These are phyloP conservation scores for Penicillium taxi DNA, from an alignment of 495 filamentous ascomycete species.

Conservation along the genomic window DNA sequence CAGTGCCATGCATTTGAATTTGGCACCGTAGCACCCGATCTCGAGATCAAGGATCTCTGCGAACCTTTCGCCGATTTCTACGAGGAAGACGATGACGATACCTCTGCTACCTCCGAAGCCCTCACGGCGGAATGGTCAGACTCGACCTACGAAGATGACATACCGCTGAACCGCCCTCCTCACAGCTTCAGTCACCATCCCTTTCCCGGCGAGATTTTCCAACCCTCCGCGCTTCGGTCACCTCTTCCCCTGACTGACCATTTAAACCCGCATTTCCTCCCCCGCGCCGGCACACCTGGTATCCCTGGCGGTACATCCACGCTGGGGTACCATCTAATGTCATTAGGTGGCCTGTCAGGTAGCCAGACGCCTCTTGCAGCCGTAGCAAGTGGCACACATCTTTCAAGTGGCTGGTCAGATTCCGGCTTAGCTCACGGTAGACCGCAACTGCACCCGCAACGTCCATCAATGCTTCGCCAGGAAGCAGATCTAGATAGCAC, in stretches of 20 bases:
- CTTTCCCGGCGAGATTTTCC: slow-evolving; percentile 22
- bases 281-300: slow-evolving; percentile 61
- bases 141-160: slow-evolving; percentile 30
- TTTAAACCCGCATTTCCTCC: slow-evolving; percentile 54
- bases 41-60: slow-evolving; percentile 93
- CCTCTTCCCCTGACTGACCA: slow-evolving; percentile 42
- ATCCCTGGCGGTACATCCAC: slow-evolving; percentile 83
- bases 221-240: slow-evolving; percentile 33
- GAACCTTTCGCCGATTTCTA: slow-evolving; percentile 96
- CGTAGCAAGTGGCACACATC: slow-evolving; percentile 62
- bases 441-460: slow-evolving; percentile 4
- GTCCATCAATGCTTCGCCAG: slow-evolving; percentile 10
- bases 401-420: slow-evolving; percentile 46
- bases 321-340: slow-evolving; percentile 80
- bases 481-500: slow-evolving; percentile 30
- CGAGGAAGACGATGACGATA: slow-evolving; percentile 63
- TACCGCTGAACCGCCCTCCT: slow-evolving; percentile 17
- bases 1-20: slow-evolving; percentile 92
- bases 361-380: slow-evolving; percentile 80
- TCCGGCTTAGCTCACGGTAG: slow-evolving; percentile 18
- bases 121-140: slow-evolving; percentile 26
- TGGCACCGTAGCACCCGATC: slow-evolving; percentile 67
- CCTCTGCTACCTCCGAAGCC: slow-evolving; percentile 37
- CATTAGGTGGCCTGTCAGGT: slow-evolving; percentile 65
- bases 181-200: slow-evolving; percentile 20